Evolutionary conservation across 345 rosid genomes (phyloP).

Genomic region (Zanthoxylum bungeanum): DNA sequence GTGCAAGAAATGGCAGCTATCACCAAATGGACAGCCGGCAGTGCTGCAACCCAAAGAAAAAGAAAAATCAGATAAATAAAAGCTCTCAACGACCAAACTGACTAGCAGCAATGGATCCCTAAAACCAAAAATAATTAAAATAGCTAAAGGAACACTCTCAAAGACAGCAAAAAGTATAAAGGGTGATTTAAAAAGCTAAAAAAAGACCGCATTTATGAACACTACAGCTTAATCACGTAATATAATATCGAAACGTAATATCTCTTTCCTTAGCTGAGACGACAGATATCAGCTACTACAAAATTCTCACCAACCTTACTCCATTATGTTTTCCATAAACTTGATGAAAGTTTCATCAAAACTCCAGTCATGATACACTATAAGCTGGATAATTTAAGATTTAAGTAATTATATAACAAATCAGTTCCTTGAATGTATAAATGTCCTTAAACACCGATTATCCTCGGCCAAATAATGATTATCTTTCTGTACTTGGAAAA

Average conservation of each 20-base stretch:
- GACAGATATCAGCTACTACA: neutral
- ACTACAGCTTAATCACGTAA: neutral
- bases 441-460: conserved; percentile 14
- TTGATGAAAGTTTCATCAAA: conserved; percentile 8
- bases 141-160: neutral
- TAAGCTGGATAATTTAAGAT: conserved; percentile 6
- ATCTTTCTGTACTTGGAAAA: conserved; percentile 17
- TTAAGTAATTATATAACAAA: neutral
- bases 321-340: conserved; percentile 10
- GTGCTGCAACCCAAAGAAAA: conserved; percentile 48
- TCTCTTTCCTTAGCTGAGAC: neutral
- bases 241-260: neutral
- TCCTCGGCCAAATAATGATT: conserved; percentile 11
- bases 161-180: neutral
- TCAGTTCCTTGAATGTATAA: neutral
- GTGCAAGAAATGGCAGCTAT: conserved; percentile 85
- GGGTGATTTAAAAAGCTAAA: neutral
- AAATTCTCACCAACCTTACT: conserved; percentile 7
- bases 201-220: neutral
- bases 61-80: neutral
- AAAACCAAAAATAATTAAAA: neutral
- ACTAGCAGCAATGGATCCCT: neutral
- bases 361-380: neutral
- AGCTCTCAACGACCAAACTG: neutral
- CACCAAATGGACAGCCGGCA: conserved; percentile 91